Conservation (phyloP, 1,284 basidiomycete species). For the Rhodotorula sp. region DNA sequence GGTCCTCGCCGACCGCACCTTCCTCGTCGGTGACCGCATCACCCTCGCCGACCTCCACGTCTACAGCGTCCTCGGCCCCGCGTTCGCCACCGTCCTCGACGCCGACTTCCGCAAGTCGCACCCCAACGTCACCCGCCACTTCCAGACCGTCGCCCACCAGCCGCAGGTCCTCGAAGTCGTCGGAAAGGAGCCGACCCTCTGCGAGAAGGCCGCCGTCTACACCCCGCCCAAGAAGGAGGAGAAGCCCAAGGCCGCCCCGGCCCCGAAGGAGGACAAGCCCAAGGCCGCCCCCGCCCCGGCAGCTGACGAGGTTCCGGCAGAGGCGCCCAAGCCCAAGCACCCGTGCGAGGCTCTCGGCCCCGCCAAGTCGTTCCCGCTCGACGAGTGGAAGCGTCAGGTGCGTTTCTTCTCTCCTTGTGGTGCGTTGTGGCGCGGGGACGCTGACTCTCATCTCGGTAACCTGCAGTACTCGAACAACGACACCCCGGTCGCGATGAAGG, state of each 20-base stretch:
- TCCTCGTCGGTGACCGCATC: conserved; percentile 89
- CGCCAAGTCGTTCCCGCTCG: conserved; percentile 6
- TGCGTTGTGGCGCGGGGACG: too few relatives aligned
- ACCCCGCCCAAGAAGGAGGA: conserved; percentile 70
- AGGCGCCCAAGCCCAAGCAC: conserved; percentile 76
- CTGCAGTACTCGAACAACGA: conserved; percentile 70
- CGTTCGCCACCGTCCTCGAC: conserved; percentile 56
- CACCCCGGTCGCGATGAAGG: conserved; percentile 57
- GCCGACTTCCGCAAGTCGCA: conserved; percentile 63
- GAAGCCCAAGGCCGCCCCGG: conserved; percentile 50
- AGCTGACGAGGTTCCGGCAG: conserved; percentile 59
- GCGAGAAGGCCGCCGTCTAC: conserved; percentile 70
- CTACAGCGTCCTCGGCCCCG: conserved; percentile 57
- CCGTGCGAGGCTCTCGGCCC: conserved; percentile 64
- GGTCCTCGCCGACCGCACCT: conserved; percentile 76
- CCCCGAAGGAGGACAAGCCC: conserved; percentile 61
- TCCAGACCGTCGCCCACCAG: conserved; percentile 67
- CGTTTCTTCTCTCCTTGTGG: background rate
- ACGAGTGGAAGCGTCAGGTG: conserved; percentile 16
- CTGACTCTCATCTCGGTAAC: background rate
- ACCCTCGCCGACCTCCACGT: conserved; percentile 83
- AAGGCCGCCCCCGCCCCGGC: conserved; percentile 57
- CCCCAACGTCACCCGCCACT: conserved; percentile 76
- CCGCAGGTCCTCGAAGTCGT: conserved; percentile 57
- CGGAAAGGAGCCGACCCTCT: conserved; percentile 58